Conservation (phyloP, 305 asterid species). For the Petunia hybrid region DNA sequence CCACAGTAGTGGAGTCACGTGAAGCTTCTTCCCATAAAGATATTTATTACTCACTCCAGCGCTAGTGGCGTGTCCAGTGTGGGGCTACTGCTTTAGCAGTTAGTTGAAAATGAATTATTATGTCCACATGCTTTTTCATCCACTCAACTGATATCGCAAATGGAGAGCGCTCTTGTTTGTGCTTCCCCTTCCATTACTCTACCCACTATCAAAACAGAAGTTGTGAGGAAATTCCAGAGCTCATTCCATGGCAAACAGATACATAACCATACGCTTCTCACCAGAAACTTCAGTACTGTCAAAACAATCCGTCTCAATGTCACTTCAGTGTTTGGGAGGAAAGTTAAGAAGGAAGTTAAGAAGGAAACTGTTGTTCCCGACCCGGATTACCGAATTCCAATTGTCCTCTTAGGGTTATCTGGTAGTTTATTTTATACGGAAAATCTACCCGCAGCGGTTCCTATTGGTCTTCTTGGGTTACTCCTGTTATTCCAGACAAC, state of each 20-base stretch:
- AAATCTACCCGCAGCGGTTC: slow-evolving; percentile 80
- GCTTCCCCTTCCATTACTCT: slow-evolving; percentile 53
- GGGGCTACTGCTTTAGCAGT: no score
- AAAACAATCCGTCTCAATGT: slow-evolving; percentile 47
- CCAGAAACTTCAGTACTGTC: slow-evolving; percentile 39
- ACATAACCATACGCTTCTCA: slow-evolving; percentile 35
- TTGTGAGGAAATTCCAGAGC: slow-evolving; percentile 45
- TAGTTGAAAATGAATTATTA: no score
- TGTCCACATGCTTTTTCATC: no score
- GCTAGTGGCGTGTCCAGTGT: no score
- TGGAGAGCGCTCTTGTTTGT: slow-evolving; percentile 64
- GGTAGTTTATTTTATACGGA: slow-evolving; percentile 74
- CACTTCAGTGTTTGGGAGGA: slow-evolving; percentile 72
- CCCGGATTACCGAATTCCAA: slow-evolving; percentile 86
- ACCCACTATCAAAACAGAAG: slow-evolving; percentile 49
- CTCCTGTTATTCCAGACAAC: slow-evolving; percentile 88
- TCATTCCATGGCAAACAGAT: slow-evolving; percentile 51
- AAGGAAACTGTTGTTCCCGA: slow-evolving; percentile 79
- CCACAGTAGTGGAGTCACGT: no score
- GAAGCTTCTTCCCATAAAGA: no score
- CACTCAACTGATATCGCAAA: slow-evolving; percentile 15
- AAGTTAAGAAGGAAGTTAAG: slow-evolving; percentile 59
- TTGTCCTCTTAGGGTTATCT: slow-evolving; percentile 76
- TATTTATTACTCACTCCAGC: no score
- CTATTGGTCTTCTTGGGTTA: slow-evolving; percentile 84